phyloP scores from a whole-genome alignment of 148 eudicot species.

The Rhododendron griersonianum region DNA sequence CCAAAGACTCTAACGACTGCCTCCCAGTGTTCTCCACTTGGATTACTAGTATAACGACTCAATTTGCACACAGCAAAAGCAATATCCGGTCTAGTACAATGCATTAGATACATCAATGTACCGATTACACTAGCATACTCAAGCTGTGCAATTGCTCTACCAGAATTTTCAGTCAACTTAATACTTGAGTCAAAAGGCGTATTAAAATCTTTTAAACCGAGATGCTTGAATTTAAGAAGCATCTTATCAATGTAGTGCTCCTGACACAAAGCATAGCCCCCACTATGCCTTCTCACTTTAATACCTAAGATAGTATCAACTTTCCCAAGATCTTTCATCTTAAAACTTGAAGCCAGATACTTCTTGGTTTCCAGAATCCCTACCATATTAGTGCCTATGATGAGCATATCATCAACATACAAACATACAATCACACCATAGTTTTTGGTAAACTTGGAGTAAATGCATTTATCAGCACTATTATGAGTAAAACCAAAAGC shows the following conservation, averaged over 20 bases:
- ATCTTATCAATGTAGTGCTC: not conserved
- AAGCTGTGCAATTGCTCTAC: not conserved
- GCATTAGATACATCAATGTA: not conserved
- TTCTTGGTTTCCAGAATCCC: not conserved
- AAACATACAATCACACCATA: not conserved
- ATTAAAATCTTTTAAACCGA: not conserved
- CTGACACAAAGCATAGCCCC: not conserved
- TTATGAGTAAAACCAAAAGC: not conserved
- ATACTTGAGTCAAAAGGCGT: not conserved
- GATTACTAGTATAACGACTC: not conserved
- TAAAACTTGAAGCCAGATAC: not conserved
- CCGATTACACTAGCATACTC: not conserved
- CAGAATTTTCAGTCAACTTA: not conserved
- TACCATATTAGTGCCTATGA: not conserved
- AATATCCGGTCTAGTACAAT: not conserved
- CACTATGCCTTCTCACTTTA: not conserved
- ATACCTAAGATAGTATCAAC: not conserved
- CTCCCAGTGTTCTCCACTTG: not conserved
- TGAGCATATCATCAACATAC: not conserved
- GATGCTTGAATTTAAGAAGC: not conserved
- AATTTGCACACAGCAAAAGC: not conserved
- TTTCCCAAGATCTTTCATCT: not conserved
- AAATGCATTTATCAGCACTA: not conserved
- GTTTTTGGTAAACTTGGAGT: not conserved
- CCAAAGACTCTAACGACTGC: not conserved